Evolutionary conservation across 2,329 filamentous ascomycete genomes (phyloP), one percentile per base, ranked within the genome.

Genomic region (Aspergillus sp.): DNA sequence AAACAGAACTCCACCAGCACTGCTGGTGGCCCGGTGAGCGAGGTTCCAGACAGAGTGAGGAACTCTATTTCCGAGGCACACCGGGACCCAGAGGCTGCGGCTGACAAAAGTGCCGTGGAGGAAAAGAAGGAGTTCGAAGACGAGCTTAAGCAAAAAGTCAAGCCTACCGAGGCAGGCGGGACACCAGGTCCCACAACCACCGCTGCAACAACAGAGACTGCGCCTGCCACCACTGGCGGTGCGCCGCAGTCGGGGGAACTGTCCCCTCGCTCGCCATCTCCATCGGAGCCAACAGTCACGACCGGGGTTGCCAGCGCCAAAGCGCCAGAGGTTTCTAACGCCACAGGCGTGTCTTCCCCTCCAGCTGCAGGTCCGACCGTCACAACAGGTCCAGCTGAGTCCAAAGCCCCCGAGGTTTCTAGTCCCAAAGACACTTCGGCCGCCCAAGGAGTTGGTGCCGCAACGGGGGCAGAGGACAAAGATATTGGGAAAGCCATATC

Each of bases 101-200:
- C 79, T 47, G 85, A 83, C 66, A 73, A 81, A 1, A 76, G 77
- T 47, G 85, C 83, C 15, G 86, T 93, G 5, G 71, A 79, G 53
- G 86, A 90, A 58, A 93, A 93, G 79, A 81, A 80, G 65, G 77
- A 74, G 7, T 76, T 90, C 4, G 88, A 94, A 72, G 68, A 80
- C 22, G 85, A 95, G 70, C 75, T 94, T 7, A 73, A 90, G 43
- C 76, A 81, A 49, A 68, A 67, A 41, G 62, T 74, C 9, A 56
- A 57, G 0, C 50, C 61, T 5, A 59, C 63, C 13, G 62, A 71
- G n/a, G 66, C 62, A 3, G 53, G 58, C n/a, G 70, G 69, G 6
- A 51, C 61, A 32, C 69, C 70, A 1, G 68, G 67, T 3, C 72
- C 72, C n/a, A 65, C 66, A 10, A 63, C 46, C 59, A 72, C 55